Base-by-base conservation (phyloP, 352 stramenopile genomes). In the Globisporangium solare region DNA sequence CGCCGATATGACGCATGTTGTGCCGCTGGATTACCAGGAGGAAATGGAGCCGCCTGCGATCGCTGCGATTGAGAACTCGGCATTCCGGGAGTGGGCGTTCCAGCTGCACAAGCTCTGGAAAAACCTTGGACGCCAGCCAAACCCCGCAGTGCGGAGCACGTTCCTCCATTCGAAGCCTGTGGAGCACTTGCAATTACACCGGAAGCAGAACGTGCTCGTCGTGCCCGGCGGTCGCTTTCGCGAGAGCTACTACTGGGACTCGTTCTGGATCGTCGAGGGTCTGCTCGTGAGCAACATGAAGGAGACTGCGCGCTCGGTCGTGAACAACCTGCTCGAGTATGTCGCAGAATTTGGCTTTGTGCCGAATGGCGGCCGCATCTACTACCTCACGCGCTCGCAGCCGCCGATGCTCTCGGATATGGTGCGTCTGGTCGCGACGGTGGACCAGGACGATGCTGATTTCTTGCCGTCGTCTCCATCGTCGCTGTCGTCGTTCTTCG, bases 201-300 rank as follows among this genome's bases (percentile, higher is more conserved):
- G 62, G 27, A 61, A 62, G 47, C 71, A 73, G 46, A 81, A 89
- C 47, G 79, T 91, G 35, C 58, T 97, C 40, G 84, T 97, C 47
- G 80, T 96, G 0, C 89, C 88, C 10, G 90, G 89, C 27, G 90
- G 86, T 7, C 80, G 90, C 14, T 97, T 97, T 63, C 79, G 88
- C 8, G 90, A 97, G 66, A 87, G 70, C 45, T 97, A 97, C 73
- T 97, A 97, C 65, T 97, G 90, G 90, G 90, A 97, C 61, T 88
- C 79, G 58, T 97, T 90, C 70, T 97, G 90, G 90, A 97, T 96
- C 51, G 75, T 97, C 17, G 67, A 89, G 63, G 88, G 89, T 0
- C 68, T 97, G 12, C 66, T 97, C 42, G 78, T 92, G 14, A 92
- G 82, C 56, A 71, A 78, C 51, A 92, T 97, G 86, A 56, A 66